Evolutionary conservation across 2,329 filamentous ascomycete species (phyloP).

Genomic region (Neoscytalidium dimidiatum): DNA sequence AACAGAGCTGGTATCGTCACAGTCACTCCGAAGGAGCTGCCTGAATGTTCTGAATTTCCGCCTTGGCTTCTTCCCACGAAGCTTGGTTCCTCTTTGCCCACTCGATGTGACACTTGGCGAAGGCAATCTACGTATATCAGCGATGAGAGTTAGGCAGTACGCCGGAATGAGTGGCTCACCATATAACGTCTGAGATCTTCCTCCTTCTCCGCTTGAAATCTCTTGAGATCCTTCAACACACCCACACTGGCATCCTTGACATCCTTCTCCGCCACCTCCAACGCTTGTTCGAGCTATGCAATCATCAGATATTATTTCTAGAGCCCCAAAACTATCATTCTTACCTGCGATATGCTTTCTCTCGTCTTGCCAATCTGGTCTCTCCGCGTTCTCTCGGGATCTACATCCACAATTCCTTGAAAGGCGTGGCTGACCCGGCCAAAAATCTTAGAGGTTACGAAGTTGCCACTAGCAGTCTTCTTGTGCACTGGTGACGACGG

Average conservation of each 20-base stretch:
- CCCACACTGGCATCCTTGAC: conserved; percentile 90
- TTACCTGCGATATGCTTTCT: conserved; percentile 71
- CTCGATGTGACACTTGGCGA: conserved; percentile 88
- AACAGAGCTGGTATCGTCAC: conserved; percentile 16
- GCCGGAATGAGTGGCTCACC: conserved; percentile 59
- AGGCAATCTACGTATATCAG: conserved; percentile 66
- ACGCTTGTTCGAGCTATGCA: conserved; percentile 80
- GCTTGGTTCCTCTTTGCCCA: conserved; percentile 92
- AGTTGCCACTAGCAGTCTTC: conserved; percentile 78
- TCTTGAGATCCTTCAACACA: conserved; percentile 83
- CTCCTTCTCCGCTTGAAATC: conserved; percentile 95
- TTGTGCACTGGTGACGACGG: conserved; percentile 57
- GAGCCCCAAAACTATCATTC: conserved; percentile 3
- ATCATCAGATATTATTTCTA: not conserved
- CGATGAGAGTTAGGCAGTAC: not conserved
- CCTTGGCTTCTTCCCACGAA: conserved; percentile 87
- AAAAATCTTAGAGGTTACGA: conserved; percentile 91
- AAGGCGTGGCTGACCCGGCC: conserved; percentile 93
- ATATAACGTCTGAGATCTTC: conserved; percentile 92
- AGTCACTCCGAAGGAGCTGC: conserved; percentile 14
- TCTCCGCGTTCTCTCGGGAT: conserved; percentile 87
- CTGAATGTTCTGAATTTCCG: conserved; percentile 86
- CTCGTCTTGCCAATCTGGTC: conserved; percentile 95
- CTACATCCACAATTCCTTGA: conserved; percentile 92
- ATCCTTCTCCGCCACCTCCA: conserved; percentile 84